Evolutionary conservation across 495 filamentous ascomycete species (phyloP).

Genomic region (Choiromyces venosus): DNA sequence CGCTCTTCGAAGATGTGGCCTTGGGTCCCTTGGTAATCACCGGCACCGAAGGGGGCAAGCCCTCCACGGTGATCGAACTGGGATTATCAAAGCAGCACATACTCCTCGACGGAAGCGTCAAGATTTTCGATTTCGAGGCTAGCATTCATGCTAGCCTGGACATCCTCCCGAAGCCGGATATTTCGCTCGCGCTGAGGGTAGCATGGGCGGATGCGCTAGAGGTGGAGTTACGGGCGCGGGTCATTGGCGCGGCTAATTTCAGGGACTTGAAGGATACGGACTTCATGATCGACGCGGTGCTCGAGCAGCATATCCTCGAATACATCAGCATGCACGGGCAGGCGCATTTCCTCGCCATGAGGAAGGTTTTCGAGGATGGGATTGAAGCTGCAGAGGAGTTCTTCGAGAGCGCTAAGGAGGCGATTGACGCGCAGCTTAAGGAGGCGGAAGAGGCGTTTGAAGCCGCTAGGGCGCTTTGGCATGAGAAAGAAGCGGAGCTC

Average conservation of each 20-base stretch:
- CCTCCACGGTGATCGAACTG: conserved; percentile 25
- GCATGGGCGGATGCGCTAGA: conserved; percentile 25
- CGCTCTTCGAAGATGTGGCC: conserved; percentile 20
- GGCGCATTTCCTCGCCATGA: conserved; percentile 13
- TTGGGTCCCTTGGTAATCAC: conserved; percentile 23
- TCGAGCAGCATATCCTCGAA: conserved; percentile 27
- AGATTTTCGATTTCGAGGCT: conserved; percentile 20
- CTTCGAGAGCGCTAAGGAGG: conserved; percentile 15
- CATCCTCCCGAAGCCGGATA: conserved; percentile 27
- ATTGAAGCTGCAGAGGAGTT: conserved; percentile 19
- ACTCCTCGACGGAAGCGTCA: conserved; percentile 20
- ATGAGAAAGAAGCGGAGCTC: conserved; percentile 19
- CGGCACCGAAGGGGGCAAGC: conserved; percentile 10
- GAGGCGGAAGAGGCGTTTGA: conserved; percentile 20
- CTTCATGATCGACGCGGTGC: conserved; percentile 22
- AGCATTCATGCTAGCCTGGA: conserved; percentile 19
- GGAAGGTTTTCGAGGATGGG: conserved; percentile 16
- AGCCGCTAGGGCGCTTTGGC: conserved; percentile 9
- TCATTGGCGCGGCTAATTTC: conserved; percentile 19
- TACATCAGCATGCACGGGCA: conserved; percentile 19
- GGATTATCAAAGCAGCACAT: conserved; percentile 28
- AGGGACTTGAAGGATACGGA: conserved; percentile 16
- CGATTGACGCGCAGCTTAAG: conserved; percentile 5
- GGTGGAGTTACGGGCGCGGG: conserved; percentile 15
- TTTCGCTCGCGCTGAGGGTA: conserved; percentile 19